Conservation (phyloP, 306 rosid species). For the Mimosa pudica region DNA sequence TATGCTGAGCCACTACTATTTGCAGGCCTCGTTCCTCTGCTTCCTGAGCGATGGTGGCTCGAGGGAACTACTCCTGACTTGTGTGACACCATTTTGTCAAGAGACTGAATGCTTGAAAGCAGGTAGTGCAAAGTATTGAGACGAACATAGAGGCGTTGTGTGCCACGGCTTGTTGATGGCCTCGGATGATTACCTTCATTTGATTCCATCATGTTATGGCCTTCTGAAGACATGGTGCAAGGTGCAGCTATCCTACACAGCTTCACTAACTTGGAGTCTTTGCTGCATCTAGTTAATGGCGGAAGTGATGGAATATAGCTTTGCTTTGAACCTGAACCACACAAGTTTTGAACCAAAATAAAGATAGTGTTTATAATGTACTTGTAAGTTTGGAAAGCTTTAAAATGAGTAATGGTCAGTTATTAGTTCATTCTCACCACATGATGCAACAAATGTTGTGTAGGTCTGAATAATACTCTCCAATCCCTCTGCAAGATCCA, state of each 20-base stretch:
- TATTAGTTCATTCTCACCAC: slow-evolving; percentile 53
- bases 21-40: slow-evolving; percentile 32
- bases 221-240: slow-evolving; percentile 50
- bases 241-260: slow-evolving; percentile 79
- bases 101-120: slow-evolving; percentile 55
- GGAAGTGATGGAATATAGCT: slow-evolving; percentile 86
- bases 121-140: slow-evolving; percentile 82
- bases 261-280: slow-evolving; percentile 65
- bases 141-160: slow-evolving; percentile 89
- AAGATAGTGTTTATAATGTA: neutral
- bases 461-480: slow-evolving; percentile 68
- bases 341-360: neutral
- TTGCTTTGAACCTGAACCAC: slow-evolving; percentile 73
- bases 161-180: slow-evolving; percentile 89
- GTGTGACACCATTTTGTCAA: slow-evolving; percentile 61
- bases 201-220: slow-evolving; percentile 36
- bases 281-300: slow-evolving; percentile 81
- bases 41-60: slow-evolving; percentile 35
- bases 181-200: slow-evolving; percentile 68
- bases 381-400: neutral
- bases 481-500: slow-evolving; percentile 76
- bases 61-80: slow-evolving; percentile 46
- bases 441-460: slow-evolving; percentile 70
- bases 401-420: neutral
- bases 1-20: slow-evolving; percentile 44